phyloP scores from a whole-genome alignment of 208 protist species.

The Novymonas esmeraldas region DNA sequence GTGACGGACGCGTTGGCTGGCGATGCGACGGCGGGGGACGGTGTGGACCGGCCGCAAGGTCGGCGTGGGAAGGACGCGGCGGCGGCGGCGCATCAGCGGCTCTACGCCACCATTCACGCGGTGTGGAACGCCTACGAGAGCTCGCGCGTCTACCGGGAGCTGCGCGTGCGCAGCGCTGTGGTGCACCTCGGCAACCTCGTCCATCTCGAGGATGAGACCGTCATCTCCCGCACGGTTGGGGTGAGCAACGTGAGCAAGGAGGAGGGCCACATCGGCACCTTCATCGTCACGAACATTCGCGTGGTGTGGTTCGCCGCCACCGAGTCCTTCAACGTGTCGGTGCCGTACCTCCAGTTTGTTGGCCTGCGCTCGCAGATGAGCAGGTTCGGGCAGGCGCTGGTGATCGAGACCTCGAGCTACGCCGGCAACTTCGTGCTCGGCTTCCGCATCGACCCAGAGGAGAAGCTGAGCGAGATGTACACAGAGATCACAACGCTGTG shows the following conservation, averaged over 20 bases:
- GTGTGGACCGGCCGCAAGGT: background rate
- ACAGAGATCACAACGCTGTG: slow-evolving; percentile 84
- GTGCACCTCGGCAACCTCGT: slow-evolving; percentile 87
- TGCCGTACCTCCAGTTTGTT: slow-evolving; percentile 95
- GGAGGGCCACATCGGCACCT: slow-evolving; percentile 89
- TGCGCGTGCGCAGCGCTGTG: slow-evolving; percentile 93
- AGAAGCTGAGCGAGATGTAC: slow-evolving; percentile 73
- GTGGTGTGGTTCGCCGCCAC: slow-evolving; percentile 94
- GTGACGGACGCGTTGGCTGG: background rate
- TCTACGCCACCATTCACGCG: slow-evolving; percentile 33
- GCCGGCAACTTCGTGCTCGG: slow-evolving; percentile 85
- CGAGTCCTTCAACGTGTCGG: slow-evolving; percentile 95
- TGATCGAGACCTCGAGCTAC: slow-evolving; percentile 74
- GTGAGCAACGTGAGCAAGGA: slow-evolving; percentile 94
- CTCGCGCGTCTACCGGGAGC: slow-evolving; percentile 92
- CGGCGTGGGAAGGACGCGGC: slow-evolving; percentile 2
- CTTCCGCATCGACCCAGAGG: slow-evolving; percentile 85
- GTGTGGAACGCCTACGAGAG: slow-evolving; percentile 95
- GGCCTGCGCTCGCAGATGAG: slow-evolving; percentile 73
- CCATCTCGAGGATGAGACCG: slow-evolving; percentile 85
- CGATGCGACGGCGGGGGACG: background rate
- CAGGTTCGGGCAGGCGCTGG: slow-evolving; percentile 82
- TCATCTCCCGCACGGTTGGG: slow-evolving; percentile 80
- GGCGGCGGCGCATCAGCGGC: slow-evolving; percentile 2
- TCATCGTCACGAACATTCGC: slow-evolving; percentile 95